Evolutionary conservation across 768 basidiomycete genomes (phyloP).

Genomic region (Lactarius vividus): DNA sequence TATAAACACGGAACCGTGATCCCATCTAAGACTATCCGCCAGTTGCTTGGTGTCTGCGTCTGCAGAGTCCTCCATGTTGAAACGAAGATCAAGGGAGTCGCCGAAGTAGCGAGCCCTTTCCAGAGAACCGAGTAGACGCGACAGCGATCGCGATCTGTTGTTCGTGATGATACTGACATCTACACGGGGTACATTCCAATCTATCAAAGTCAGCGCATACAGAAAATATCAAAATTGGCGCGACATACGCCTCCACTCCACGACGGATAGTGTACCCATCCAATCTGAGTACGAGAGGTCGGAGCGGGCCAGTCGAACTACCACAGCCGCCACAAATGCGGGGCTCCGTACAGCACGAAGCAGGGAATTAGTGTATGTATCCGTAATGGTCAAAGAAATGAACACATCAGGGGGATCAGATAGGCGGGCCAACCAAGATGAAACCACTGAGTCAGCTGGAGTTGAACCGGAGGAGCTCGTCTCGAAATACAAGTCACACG

Average conservation of each 20-base stretch:
- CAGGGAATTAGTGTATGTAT: conserved; percentile 10
- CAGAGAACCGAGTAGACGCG: conserved; percentile 64
- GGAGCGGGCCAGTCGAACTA: conserved; percentile 45
- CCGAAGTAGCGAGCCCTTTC: conserved; percentile 60
- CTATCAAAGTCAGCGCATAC: conserved; percentile 39
- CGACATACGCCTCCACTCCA: conserved; percentile 57
- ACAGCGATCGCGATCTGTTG: conserved; percentile 67
- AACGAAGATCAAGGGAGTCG: conserved; percentile 57
- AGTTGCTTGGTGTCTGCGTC: conserved; percentile 57
- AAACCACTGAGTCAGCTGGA: conserved; percentile 9
- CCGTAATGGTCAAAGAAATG: conserved; percentile 17
- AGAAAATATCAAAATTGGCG: conserved; percentile 2
- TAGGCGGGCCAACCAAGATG: conserved; percentile 26
- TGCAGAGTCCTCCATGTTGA: conserved; percentile 76
- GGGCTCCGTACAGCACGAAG: conserved; percentile 3
- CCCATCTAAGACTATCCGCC: conserved; percentile 55
- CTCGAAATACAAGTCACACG: conserved; percentile 16
- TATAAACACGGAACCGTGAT: conserved; percentile 53
- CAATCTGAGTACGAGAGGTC: conserved; percentile 56
- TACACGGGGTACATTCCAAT: conserved; percentile 69
- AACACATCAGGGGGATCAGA: conserved; percentile 28
- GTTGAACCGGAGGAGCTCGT: conserved; percentile 1
- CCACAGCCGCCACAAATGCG: conserved; percentile 28
- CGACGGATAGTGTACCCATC: conserved; percentile 56
- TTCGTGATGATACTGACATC: conserved; percentile 78